phyloP scores from a whole-genome alignment of 2,329 filamentous ascomycete species.

The Sordariomycetes sp. region DNA sequence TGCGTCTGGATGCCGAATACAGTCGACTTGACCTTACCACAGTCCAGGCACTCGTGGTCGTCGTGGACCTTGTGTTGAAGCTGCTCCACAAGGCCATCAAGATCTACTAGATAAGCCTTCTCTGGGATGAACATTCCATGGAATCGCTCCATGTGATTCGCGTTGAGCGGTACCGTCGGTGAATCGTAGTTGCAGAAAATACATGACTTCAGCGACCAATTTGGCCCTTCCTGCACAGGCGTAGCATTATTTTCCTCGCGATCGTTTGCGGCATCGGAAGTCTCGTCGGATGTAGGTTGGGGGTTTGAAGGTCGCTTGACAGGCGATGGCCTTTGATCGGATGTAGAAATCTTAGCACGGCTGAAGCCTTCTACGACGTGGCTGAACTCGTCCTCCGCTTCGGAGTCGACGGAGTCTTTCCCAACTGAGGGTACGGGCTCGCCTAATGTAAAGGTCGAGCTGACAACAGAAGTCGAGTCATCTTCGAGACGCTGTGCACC shows the following conservation, averaged over 20 bases:
- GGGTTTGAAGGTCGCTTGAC: slow-evolving; percentile 47
- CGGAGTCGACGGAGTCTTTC: slow-evolving; percentile 47
- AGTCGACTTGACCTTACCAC: slow-evolving; percentile 72
- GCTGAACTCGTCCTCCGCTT: slow-evolving; percentile 66
- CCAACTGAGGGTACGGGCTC: slow-evolving; percentile 52
- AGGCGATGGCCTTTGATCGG: slow-evolving; percentile 34
- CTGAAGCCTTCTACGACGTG: slow-evolving; percentile 72
- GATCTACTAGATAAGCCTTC: slow-evolving; percentile 69
- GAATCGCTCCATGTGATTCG: slow-evolving; percentile 81
- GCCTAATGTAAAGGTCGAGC: slow-evolving; percentile 84
- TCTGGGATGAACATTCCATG: slow-evolving; percentile 97
- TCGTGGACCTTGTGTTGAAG: slow-evolving; percentile 74
- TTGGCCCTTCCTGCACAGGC: slow-evolving; percentile 24
- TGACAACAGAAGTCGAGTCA: slow-evolving; percentile 73
- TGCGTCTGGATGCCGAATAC: slow-evolving; percentile 82
- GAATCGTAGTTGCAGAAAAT: slow-evolving; percentile 90
- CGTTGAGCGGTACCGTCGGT: slow-evolving; percentile 63
- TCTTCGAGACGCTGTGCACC: slow-evolving; percentile 42
- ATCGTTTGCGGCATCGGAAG: slow-evolving; percentile 27
- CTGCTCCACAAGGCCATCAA: slow-evolving; percentile 71
- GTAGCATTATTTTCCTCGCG: slow-evolving; percentile 33
- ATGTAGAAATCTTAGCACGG: slow-evolving; percentile 54
- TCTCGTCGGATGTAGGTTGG: slow-evolving; percentile 33
- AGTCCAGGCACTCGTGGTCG: slow-evolving; percentile 78
- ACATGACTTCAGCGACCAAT: slow-evolving; percentile 48